Evolutionary conservation across 2,329 filamentous ascomycete species (phyloP), one percentile per base, ranked within the genome.

Genomic region (Penicillium sclerotiorum): DNA sequence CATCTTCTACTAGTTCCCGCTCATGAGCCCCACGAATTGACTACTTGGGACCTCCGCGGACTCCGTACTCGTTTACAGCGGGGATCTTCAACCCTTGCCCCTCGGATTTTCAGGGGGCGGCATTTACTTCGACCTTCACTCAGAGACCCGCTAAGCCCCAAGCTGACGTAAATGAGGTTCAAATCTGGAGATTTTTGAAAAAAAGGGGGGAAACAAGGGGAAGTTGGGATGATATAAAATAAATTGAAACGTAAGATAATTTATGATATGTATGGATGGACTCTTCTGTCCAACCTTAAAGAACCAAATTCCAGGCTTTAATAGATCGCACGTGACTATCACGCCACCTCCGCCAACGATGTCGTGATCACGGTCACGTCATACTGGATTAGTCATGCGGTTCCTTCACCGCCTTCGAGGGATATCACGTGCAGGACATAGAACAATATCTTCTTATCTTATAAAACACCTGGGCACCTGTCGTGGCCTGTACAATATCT

Each of bases 291-390:
- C n/a, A n/a, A n/a, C n/a, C n/a, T 28, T 41, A 43, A 37, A 41
- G 44, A 35, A 41, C 37, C 7, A 36, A 25, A 15, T 18, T 27
- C 23, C 18, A 9, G 11, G 40, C 20, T 2, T 18, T n/a, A n/a
- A n/a, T n/a, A n/a, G n/a, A n/a, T n/a, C n/a, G n/a, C 58, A 61
- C 53, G 58, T 62, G 59, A 47, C 25, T 13, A 58, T 44, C 58
- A 62, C 60, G 60, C 50, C 53, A 61, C 55, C 58, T 55, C 55
- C 60, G 44, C 53, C 30, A 38, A 1, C 15, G 49, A 59, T 61
- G 57, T 54, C 60, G 60, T 61, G 58, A 56, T 61, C 28, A 15
- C 3, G 30, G 23, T 2, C 53, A 49, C 43, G 47, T 43, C 44
- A n/a, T n/a, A n/a, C n/a, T n/a, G n/a, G n/a, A n/a, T n/a, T n/a